Percentiles rank a stretch among this genome's conserved stretches.
These are phyloP conservation scores for Colletotrichum siamense DNA, from an alignment of 2,329 filamentous ascomycete genomes.

Conservation along the genomic window DNA sequence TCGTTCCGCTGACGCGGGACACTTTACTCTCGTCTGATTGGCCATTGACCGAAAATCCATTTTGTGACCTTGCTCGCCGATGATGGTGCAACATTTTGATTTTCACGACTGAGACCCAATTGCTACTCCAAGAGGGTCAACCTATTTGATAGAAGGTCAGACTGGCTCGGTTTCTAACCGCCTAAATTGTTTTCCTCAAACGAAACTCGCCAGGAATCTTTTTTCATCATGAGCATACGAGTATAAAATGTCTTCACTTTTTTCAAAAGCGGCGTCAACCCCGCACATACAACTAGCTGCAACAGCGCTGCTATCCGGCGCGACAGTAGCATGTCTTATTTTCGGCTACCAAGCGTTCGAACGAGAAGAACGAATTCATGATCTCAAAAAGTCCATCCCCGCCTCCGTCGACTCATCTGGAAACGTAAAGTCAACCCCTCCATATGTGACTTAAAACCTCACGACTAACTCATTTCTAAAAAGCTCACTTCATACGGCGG, in stretches of 20 bases:
- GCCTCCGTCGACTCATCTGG: conserved; percentile 35
- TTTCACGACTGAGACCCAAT: neutral
- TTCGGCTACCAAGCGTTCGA: conserved; percentile 68
- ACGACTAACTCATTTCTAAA: conserved; percentile 25
- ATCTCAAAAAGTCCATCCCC: conserved; percentile 67
- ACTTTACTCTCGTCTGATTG: neutral
- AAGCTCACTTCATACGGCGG: conserved; percentile 68
- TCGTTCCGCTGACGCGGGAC: neutral
- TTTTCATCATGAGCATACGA: neutral
- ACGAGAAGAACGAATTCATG: conserved; percentile 56
- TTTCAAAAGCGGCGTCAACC: conserved; percentile 49
- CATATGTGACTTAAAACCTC: neutral
- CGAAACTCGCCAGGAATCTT: neutral
- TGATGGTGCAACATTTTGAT: neutral
- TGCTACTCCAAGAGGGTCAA: neutral
- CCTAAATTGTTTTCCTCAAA: neutral
- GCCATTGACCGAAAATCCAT: neutral
- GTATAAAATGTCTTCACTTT: conserved; percentile 45
- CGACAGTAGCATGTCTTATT: conserved; percentile 63
- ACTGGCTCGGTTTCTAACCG: neutral
- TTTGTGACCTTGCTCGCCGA: neutral
- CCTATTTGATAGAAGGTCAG: neutral
- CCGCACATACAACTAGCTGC: conserved; percentile 68
- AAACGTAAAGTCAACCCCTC: conserved; percentile 27
- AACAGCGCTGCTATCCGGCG: conserved; percentile 71